Percentiles rank a stretch among this genome's conserved stretches.
These are phyloP conservation scores for Exophiala oligosperma DNA, from an alignment of 2,329 filamentous ascomycete species.

Conservation along the genomic window DNA sequence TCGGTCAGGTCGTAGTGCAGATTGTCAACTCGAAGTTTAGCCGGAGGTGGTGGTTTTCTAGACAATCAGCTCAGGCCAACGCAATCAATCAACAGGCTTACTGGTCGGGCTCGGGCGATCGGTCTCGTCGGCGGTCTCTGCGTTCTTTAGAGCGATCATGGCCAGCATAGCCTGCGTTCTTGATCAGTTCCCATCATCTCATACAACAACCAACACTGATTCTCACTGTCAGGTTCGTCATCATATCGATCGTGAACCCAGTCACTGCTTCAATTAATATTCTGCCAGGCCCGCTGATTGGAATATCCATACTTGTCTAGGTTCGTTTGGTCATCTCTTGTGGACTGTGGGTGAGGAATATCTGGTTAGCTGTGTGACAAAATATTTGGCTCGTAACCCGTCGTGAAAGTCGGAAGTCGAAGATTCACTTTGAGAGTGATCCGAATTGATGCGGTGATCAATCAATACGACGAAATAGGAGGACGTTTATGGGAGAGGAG, in stretches of 20 bases:
- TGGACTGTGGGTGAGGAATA: slow-evolving; percentile 43
- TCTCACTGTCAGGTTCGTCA: slow-evolving; percentile 59
- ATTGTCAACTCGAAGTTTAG: slow-evolving; percentile 82
- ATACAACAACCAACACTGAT: neutral
- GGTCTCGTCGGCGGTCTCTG: slow-evolving; percentile 31
- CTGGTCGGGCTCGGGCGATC: slow-evolving; percentile 40
- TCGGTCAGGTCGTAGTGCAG: slow-evolving; percentile 89
- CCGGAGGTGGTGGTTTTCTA: slow-evolving; percentile 57
- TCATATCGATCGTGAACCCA: slow-evolving; percentile 94
- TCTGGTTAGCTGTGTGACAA: slow-evolving; percentile 48
- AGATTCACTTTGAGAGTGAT: slow-evolving; percentile 14
- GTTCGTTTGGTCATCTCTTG: slow-evolving; percentile 46
- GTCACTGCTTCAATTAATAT: slow-evolving; percentile 57
- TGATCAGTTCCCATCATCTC: slow-evolving; percentile 7
- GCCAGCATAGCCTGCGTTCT: slow-evolving; percentile 29
- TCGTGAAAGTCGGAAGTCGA: slow-evolving; percentile 31
- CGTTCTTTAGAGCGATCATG: slow-evolving; percentile 19
- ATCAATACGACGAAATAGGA: slow-evolving; percentile 19
- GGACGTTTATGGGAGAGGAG: slow-evolving; percentile 19
- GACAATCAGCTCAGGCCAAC: slow-evolving; percentile 27
- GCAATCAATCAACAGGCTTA: slow-evolving; percentile 30
- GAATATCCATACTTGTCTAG: slow-evolving; percentile 43
- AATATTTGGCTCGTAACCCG: slow-evolving; percentile 36
- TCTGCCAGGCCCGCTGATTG: slow-evolving; percentile 7
- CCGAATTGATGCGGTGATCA: slow-evolving; percentile 25